Conservation (phyloP, 441 rosid genomes). For the Aleurites moluccanus region DNA sequence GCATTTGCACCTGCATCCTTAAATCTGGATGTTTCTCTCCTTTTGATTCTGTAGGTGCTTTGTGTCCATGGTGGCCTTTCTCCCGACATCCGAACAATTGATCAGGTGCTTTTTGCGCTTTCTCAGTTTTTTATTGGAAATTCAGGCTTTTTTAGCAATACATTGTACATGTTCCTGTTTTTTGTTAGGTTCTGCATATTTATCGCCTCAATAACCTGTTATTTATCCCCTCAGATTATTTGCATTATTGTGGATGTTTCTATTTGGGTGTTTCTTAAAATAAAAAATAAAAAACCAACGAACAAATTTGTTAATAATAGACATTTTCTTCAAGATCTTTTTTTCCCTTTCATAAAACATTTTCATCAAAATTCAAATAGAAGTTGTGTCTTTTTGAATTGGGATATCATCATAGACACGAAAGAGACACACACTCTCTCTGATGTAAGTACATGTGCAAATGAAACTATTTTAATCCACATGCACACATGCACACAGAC, state of each 20-base stretch:
- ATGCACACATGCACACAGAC: not conserved
- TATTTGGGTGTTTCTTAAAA: not conserved
- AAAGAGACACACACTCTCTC: not conserved
- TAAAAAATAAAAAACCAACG: not conserved
- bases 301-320: no score
- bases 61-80: conserved; percentile 99
- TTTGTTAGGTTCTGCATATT: not conserved
- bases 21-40: not conserved
- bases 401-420: not conserved
- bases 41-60: conserved; percentile 60
- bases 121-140: conserved; percentile 9
- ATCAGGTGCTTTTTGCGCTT: conserved; percentile 72
- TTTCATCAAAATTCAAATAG: not conserved
- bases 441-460: not conserved
- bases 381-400: not conserved
- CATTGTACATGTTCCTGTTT: not conserved
- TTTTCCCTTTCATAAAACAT: not conserved
- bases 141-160: not conserved
- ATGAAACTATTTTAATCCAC: not conserved
- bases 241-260: not conserved
- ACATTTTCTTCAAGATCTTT: not conserved
- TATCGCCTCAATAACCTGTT: not conserved
- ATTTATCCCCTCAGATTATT: not conserved
- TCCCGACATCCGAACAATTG: conserved; percentile 92
- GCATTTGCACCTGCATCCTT: not conserved